Evolutionary conservation across 192 early-diverging fungal genomes (phyloP).

Genomic region (Coemansia sp.): DNA sequence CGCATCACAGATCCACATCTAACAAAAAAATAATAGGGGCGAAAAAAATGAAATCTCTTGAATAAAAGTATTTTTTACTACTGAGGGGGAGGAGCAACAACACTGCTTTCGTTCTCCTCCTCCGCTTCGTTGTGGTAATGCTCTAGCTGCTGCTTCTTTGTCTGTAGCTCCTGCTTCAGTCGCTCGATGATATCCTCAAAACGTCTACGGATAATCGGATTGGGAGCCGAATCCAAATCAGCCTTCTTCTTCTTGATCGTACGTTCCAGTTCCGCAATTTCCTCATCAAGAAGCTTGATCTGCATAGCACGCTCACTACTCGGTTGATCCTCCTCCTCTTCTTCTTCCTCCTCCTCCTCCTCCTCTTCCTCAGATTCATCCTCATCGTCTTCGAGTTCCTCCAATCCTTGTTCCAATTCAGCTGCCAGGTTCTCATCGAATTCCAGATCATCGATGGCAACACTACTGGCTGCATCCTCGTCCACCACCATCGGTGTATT

Average conservation of each 20-base stretch:
- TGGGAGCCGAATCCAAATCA: conserved; percentile 48
- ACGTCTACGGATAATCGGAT: conserved; percentile 39
- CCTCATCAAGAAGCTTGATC: conserved; percentile 41
- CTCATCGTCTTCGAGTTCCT: conserved; percentile 30
- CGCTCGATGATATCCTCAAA: conserved; percentile 48
- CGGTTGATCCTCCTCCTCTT: conserved; percentile 33
- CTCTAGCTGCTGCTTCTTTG: conserved; percentile 33
- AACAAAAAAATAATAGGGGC: background rate
- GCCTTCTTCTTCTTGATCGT: conserved; percentile 37
- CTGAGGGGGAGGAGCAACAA: no score
- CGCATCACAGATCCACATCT: conserved; percentile 19
- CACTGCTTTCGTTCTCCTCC: conserved; percentile 5
- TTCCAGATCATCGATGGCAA: conserved; percentile 46
- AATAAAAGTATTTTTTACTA: no score
- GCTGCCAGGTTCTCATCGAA: conserved; percentile 48
- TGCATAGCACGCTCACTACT: conserved; percentile 44
- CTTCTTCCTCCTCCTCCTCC: conserved; percentile 24
- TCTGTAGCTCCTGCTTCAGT: conserved; percentile 34
- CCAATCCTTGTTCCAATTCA: conserved; percentile 39
- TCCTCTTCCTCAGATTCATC: conserved; percentile 14
- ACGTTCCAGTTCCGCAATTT: conserved; percentile 42
- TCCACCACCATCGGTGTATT: conserved; percentile 39
- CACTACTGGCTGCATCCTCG: conserved; percentile 40
- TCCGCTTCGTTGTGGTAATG: conserved; percentile 19
- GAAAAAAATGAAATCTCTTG: background rate